Percentiles rank a stretch among this genome's conserved stretches.
Conservation (phyloP, 2,329 filamentous ascomycete genomes). For the Parastagonospora nodorum region DNA sequence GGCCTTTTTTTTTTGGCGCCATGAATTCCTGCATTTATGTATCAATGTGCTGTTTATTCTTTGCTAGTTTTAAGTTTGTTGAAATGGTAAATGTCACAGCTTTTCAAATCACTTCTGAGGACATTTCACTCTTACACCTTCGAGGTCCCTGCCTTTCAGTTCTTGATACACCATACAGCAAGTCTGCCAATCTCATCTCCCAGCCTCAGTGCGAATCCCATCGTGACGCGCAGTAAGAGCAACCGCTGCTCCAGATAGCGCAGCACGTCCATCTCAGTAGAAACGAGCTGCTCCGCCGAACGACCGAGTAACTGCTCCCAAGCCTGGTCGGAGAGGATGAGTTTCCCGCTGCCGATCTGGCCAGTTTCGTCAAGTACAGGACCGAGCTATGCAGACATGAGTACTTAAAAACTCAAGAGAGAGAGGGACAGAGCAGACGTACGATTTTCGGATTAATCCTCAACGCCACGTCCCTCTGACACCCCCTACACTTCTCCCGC, state of each 20-base stretch:
- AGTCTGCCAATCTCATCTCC: slow-evolving; percentile 36
- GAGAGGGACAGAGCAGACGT: slow-evolving; percentile 8
- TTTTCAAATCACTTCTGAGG: no score
- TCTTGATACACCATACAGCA: slow-evolving; percentile 40
- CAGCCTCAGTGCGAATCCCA: slow-evolving; percentile 61
- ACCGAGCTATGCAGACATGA: slow-evolving; percentile 39
- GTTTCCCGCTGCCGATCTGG: slow-evolving; percentile 55
- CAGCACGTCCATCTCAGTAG: slow-evolving; percentile 47
- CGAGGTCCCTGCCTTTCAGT: slow-evolving; percentile 12
- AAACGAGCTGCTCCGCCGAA: slow-evolving; percentile 51
- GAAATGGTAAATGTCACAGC: neutral
- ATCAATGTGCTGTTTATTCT: no score
- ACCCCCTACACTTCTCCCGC: slow-evolving; percentile 48
- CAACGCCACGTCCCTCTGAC: slow-evolving; percentile 42
- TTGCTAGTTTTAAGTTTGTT: no score
- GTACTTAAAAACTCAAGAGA: no score
- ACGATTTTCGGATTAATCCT: slow-evolving; percentile 51
- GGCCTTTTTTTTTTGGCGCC: neutral
- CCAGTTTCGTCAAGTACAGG: slow-evolving; percentile 62
- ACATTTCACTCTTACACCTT: neutral
- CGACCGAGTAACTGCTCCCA: slow-evolving; percentile 59
- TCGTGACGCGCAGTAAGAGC: slow-evolving; percentile 57
- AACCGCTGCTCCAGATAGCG: slow-evolving; percentile 58
- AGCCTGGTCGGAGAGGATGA: slow-evolving; percentile 59
- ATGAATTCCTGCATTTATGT: no score